These are phyloP conservation scores for Lipomyces yamadae DNA, from an alignment of 805 yeast species.

Conservation along the genomic window DNA sequence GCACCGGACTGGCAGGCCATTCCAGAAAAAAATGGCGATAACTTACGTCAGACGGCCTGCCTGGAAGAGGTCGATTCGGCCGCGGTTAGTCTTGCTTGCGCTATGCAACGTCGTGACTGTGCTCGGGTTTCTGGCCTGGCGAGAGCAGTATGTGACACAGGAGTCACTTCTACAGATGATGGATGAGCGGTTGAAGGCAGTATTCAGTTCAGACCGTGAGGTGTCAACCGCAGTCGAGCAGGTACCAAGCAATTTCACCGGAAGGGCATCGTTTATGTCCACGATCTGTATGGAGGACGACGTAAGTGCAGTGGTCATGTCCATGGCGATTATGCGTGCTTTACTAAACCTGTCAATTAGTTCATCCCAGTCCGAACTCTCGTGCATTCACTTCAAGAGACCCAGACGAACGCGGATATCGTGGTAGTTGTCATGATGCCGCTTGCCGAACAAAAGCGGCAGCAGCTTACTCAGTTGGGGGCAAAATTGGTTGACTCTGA, in stretches of 20 bases:
- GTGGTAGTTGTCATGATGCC: constrained; percentile 28
- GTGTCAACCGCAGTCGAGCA: constrained; percentile 8
- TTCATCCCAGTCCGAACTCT: constrained; percentile 25
- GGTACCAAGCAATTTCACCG: constrained; percentile 21
- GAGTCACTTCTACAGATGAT: constrained; percentile 29
- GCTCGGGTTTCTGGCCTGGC: constrained; percentile 26
- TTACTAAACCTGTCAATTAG: constrained; percentile 6
- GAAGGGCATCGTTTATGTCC: constrained; percentile 30
- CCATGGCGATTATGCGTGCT: background rate
- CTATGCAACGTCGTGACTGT: constrained; percentile 24
- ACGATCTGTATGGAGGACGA: constrained; percentile 26
- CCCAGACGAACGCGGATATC: constrained; percentile 23
- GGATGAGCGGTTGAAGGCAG: constrained; percentile 32
- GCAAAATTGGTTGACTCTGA: constrained; percentile 35
- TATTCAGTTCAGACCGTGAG: constrained; percentile 32
- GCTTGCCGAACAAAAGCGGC: constrained; percentile 21
- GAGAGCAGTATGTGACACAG: constrained; percentile 30
- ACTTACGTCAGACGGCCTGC: constrained; percentile 8
- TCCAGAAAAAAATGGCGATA: background rate
- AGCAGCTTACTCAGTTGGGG: constrained; percentile 27
- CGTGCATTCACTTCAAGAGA: constrained; percentile 27
- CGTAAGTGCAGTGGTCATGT: constrained; percentile 16
- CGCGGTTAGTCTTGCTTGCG: constrained; percentile 23
- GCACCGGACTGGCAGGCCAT: background rate
- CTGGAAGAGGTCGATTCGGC: constrained; percentile 24